Conservation (phyloP, 2,329 filamentous ascomycete species). For the Aspergillus melleus region DNA sequence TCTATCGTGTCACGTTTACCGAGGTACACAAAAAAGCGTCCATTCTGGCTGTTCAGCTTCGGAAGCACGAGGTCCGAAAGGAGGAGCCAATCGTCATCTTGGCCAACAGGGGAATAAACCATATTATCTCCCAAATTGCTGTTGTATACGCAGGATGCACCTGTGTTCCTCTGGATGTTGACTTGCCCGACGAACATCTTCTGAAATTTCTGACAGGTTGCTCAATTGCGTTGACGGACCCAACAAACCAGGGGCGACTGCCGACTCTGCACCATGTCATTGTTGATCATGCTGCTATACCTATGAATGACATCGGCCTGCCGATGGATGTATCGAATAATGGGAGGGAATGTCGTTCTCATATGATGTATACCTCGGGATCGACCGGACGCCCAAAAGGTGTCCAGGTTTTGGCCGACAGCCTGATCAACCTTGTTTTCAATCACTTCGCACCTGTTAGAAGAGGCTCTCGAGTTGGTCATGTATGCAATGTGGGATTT, state of each 20-base stretch:
- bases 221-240: background rate
- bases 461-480: constrained; percentile 7
- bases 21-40: too few relatives aligned
- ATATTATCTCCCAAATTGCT: constrained; percentile 13
- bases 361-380: constrained; percentile 62
- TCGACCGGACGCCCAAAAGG: constrained; percentile 72
- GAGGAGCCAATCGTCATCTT: too few relatives aligned
- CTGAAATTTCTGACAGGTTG: constrained; percentile 2
- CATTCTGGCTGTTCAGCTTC: too few relatives aligned
- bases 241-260: background rate
- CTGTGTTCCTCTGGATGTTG: constrained; percentile 14
- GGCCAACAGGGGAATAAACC: constrained; percentile 2
- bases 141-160: constrained; percentile 11
- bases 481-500: constrained; percentile 10
- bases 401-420: constrained; percentile 67
- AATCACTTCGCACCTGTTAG: background rate
- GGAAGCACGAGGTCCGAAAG: too few relatives aligned
- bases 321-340: background rate
- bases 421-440: constrained; percentile 8
- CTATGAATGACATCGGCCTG: background rate
- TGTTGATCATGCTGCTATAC: constrained; percentile 1
- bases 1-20: too few relatives aligned
- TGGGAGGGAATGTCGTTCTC: background rate
- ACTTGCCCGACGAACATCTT: constrained; percentile 3
- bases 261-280: background rate